A percentile compares a stretch with the other conserved stretches of the same genome.
Evolutionary conservation across 352 stramenopile genomes (phyloP).

Genomic region (Aphanomyces stellatus): DNA sequence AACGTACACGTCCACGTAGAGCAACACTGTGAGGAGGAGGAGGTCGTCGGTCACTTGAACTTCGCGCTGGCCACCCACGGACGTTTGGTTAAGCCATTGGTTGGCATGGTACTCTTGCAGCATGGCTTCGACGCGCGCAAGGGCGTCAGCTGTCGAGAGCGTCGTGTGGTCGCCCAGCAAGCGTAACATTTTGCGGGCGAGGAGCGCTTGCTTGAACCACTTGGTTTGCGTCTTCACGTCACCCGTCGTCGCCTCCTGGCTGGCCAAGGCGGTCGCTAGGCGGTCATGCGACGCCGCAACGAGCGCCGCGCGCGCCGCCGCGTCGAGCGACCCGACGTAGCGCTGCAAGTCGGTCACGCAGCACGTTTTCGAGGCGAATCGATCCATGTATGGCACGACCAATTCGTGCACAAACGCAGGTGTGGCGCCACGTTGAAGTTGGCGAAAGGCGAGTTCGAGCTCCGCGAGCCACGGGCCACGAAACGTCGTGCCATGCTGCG

Average conservation of each 20-base stretch:
- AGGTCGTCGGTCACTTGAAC: slow-evolving; percentile 80
- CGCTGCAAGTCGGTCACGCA: slow-evolving; percentile 82
- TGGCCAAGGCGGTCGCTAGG: background rate
- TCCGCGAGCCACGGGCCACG: slow-evolving; percentile 58
- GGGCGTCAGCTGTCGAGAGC: slow-evolving; percentile 29
- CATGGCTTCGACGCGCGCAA: slow-evolving; percentile 34
- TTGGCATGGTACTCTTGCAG: slow-evolving; percentile 58
- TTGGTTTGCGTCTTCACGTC: background rate
- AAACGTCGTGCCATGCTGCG: slow-evolving; percentile 40
- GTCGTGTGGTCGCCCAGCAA: slow-evolving; percentile 36
- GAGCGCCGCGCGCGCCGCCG: slow-evolving; percentile 29
- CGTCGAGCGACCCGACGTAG: slow-evolving; percentile 47
- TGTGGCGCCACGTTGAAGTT: background rate
- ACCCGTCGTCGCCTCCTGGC: background rate
- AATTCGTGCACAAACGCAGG: slow-evolving; percentile 21
- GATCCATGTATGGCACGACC: slow-evolving; percentile 54
- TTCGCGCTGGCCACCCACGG: slow-evolving; percentile 64
- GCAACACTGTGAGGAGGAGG: slow-evolving; percentile 59
- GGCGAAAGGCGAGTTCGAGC: slow-evolving; percentile 43
- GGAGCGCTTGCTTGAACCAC: slow-evolving; percentile 35
- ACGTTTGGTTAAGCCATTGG: slow-evolving; percentile 63
- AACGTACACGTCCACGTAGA: slow-evolving; percentile 63
- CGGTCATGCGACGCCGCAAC: background rate
- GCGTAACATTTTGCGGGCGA: slow-evolving; percentile 59
- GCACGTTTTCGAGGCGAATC: slow-evolving; percentile 72